Percentiles rank a stretch among this genome's conserved stretches.
Conservation (phyloP, 1,284 basidiomycete genomes). For the Marasmius sp. region DNA sequence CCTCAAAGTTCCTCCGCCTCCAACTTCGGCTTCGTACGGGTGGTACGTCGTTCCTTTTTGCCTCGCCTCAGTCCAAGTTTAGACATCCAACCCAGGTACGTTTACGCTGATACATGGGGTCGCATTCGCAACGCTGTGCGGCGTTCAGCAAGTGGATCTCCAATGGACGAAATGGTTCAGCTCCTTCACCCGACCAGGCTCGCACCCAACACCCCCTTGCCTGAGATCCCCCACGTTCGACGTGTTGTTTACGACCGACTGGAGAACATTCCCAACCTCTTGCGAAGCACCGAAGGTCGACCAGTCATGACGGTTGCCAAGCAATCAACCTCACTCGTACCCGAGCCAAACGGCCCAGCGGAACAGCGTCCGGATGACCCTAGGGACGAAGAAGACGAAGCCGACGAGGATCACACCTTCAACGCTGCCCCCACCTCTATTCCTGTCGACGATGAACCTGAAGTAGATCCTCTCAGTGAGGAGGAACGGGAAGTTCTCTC, state of each 20-base stretch:
- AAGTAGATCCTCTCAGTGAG: not conserved
- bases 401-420: not conserved
- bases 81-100: no score
- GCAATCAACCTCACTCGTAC: no score
- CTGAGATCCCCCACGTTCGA: constrained; percentile 22
- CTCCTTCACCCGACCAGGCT: constrained; percentile 24
- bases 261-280: constrained; percentile 23
- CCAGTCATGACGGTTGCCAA: not conserved
- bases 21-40: not conserved
- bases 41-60: no score
- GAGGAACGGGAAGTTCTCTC: constrained; percentile 8
- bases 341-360: no score
- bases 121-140: constrained; percentile 29
- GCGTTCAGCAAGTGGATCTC: constrained; percentile 21
- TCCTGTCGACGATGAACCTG: not conserved
- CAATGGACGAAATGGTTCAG: constrained; percentile 41
- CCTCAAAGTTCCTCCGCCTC: constrained; percentile 8
- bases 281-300: not conserved
- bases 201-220: constrained; percentile 1
- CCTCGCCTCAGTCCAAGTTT: no score
- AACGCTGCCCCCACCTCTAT: not conserved
- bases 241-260: constrained; percentile 31
- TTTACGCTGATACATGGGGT: constrained; percentile 33
- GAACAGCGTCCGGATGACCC: no score
- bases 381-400: not conserved